Base-by-base conservation (phyloP, 2,329 filamentous ascomycete genomes). In the Apiospora hydei region DNA sequence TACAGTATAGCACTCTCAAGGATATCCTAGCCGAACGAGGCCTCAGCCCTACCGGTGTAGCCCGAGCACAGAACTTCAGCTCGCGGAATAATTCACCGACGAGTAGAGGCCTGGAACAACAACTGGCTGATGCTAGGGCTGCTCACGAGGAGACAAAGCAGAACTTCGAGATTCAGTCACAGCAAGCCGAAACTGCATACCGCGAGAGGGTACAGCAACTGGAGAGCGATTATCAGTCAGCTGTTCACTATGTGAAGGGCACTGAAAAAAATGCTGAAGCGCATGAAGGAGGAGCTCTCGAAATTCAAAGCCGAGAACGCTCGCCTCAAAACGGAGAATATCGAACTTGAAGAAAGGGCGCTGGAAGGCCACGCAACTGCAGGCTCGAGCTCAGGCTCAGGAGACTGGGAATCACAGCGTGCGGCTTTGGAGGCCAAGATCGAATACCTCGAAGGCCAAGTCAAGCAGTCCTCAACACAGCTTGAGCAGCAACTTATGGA, bases 201-300 rank as follows among this genome's bases (percentile, higher is more conserved):
- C 93, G 95, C 74, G 95, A 98, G 81, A 98, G 98, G 82, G 88
- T 99, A 70, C 90, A 94, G 72, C 95, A 98, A 80, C 90, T 99
- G 44, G 95, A 98, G 83, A 97, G 95, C 80, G 96, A 99, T 81
- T 98, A 99, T 81, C 95, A 98, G 82, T 98, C 96, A 57, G 96
- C 96, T 21, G 95, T 98, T 69, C 96, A 98, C 82, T 99, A 99
- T 79, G 94, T 99, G 76, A 97, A 98, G 83, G 96, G 96, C 72
- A 98, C 96, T 1, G 96, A 99, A 83, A 98, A 98, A 98, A 88
- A 98, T 99, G 95, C 89, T 99, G 68, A 95, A 96, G 83, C 96
- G 97, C 82, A 96, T 99, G 88, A 98, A 98, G 85, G 95, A 98
- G 78, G 96, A 99, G 83, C 87, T 99, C n/a, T 88, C 93, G 71